phyloP scores from a whole-genome alignment of 768 basidiomycete genomes.

The Pleurotus pulmonarius region DNA sequence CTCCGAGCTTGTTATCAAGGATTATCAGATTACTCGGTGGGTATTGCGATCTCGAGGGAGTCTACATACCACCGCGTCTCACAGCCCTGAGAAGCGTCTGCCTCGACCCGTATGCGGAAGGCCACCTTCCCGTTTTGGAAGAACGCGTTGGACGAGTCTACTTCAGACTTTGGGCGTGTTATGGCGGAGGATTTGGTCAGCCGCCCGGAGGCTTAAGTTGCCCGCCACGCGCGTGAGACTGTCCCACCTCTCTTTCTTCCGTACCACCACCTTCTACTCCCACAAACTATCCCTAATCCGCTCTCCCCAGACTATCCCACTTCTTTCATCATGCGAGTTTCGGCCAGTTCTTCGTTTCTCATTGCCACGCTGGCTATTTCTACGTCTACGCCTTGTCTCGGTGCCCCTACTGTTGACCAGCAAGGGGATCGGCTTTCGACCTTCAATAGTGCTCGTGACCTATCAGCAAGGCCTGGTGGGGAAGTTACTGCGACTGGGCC shows the following conservation, averaged over 20 bases:
- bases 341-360: slow-evolving; percentile 44
- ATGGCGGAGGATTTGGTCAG: not conserved
- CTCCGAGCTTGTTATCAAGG: too few relatives aligned
- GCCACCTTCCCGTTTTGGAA: not conserved
- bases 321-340: slow-evolving; percentile 36
- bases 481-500: not conserved
- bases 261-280: slow-evolving; percentile 6
- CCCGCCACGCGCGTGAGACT: not conserved
- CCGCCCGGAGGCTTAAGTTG: not conserved
- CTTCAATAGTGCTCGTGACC: not conserved
- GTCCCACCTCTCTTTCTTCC: not conserved
- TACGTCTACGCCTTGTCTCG: slow-evolving; percentile 43
- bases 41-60: too few relatives aligned
- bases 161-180: slow-evolving; percentile 1
- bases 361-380: slow-evolving; percentile 47
- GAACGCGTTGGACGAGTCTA: not conserved
- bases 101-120: not conserved
- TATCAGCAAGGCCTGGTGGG: not conserved
- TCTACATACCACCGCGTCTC: not conserved
- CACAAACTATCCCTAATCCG: not conserved
- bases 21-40: too few relatives aligned
- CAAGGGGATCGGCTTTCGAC: slow-evolving; percentile 14
- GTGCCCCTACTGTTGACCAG: slow-evolving; percentile 35
- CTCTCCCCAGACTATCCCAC: not conserved
- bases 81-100: not conserved